Evolutionary conservation across 2,329 filamentous ascomycete species (phyloP), one percentile per base, ranked within the genome.

Genomic region (Spiromastix sp.): DNA sequence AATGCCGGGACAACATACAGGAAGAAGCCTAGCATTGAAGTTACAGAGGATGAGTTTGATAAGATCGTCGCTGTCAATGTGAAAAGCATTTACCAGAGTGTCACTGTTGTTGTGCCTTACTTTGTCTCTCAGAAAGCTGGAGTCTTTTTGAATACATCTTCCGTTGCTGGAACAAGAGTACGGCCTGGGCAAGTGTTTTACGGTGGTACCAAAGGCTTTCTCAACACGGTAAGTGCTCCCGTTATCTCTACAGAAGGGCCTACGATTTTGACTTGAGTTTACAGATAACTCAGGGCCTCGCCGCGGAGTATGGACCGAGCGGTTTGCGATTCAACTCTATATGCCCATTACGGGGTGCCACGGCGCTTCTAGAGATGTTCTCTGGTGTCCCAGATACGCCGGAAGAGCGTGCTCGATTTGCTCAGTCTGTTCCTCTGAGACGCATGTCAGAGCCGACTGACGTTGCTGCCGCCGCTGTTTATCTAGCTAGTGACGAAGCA

Each of bases 401-500:
- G 9, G 37, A 39, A 30, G 32, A 39, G 20, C 13, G 37, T 5
- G 37, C 27, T 9, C 9, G 32, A 18, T 39, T 39, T 15, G 37
- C 28, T 8, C 27, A 22, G 6, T 35, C 27, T 3, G 36, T 38
- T 3, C 36, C 36, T 8, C 26, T 39, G 18, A 31, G 62, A 5
- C 50, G 62, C 11, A 44, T 58, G 16, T 59, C 57, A 9, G 59
- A 62, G 5, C 53, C 56, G 5, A 61, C 66, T 7, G 81, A 86
- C 52, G 70, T 86, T 24, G 80, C 77, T 2, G 81, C 82, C 46
- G 77, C 79, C 11, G 77, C 73, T 40, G 67, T 77, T 11, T 86
- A 79, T 50, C 54, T 86, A 28, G 78, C 78, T 2, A 81, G 77
- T 41, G 77, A 84, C 17, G 81, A 85, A 49, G 77, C 77, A 0